Evolutionary conservation across 208 protist genomes (phyloP), one percentile per base, ranked within the genome.

Genomic region (Acanthamoeba sp.): DNA sequence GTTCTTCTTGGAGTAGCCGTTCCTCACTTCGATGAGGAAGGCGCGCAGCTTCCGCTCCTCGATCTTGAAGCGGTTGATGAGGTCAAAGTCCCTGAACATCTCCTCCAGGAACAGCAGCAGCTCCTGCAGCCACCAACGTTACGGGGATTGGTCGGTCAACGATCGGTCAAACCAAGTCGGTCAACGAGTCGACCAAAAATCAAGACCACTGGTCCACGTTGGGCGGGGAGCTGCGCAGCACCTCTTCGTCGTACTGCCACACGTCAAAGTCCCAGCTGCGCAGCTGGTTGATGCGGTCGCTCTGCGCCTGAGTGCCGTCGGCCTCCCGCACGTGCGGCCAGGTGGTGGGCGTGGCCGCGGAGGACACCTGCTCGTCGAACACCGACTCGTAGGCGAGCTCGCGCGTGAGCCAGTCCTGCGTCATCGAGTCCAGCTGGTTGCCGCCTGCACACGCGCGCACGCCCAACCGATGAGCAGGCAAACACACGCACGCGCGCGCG

Each of bases 31-130:
- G 14, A 84, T 40, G 27, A 96, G 20, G 52, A 96, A 94, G 24
- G 29, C 27, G 20, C 40, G 34, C 10, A 96, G 59, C 22, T 88
- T 94, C 20, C 48, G 36, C 52, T 27, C 34, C n/a, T 45, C 42
- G 34, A 94, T 78, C 52, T 87, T 48, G 38, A 89, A 94, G 27
- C 24, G 76, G 48, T 94, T 34, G 16, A 89, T 52, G 24, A 94
- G 62, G 57, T 89, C 91, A 64, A 94, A 66, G 55, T 85, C 91
- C 36, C 40, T 9, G 71, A 94, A 94, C 91, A 94, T 94, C 50
- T 89, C 48, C 29, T 64, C 50, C 48, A 89, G 52, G 29, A 89
- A 42, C 10, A 42, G 48, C 48, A 55, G 32, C 18, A 89, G 42
- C 29, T 89, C 80, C 36, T 82, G 36, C 48, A 20, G 10, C 16